Evolutionary conservation across 2,329 filamentous ascomycete genomes (phyloP), one percentile per base, ranked within the genome.

Genomic region (Mariannaea elegans): DNA sequence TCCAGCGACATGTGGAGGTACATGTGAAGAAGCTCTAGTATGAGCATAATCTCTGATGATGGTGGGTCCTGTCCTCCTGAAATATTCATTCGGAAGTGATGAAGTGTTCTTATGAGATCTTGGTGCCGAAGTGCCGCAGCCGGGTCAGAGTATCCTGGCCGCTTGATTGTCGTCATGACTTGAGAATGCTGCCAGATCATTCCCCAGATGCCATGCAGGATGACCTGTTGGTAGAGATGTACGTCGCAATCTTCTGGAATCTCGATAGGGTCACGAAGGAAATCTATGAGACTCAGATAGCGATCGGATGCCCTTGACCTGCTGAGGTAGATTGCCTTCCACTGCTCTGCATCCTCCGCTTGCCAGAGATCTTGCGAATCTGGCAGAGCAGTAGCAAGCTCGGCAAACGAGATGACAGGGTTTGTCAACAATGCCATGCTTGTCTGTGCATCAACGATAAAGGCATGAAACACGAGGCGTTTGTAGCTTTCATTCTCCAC

Each of bases 121-220:
- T 63, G 61, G 14, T 63, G 53, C n/a, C 61, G 61, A 18, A 63
- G 61, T 2, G 58, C 21, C 5, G 45, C 48, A 7, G 46, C 57
- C 7, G 61, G 51, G 39, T 61, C 61, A 6, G 57, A 32, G 24
- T 57, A 36, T 7, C 54, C 52, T 12, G 57, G 61, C 14, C 49
- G 42, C 12, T 50, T 46, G 13, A 63, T 29, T 4, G 53, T 32
- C 2, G 60, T 49, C 7, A 48, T n/a, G 2, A 53, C 32, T 18
- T 63, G 61, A 1, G 58, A 59, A 3, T 56, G 52, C 27, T 63
- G 61, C 61, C 61, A 63, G 4, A 63, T 42, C 53, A 63, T 63
- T 7, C 61, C 61, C 61, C 61, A 63, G 44, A 63, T 55, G 3
- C 58, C 61, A 7, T 27, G 42, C 6, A 63, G 39, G 21, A 63